Conservation (phyloP, 2,329 filamentous ascomycete species). For the Neobulgaria alba region DNA sequence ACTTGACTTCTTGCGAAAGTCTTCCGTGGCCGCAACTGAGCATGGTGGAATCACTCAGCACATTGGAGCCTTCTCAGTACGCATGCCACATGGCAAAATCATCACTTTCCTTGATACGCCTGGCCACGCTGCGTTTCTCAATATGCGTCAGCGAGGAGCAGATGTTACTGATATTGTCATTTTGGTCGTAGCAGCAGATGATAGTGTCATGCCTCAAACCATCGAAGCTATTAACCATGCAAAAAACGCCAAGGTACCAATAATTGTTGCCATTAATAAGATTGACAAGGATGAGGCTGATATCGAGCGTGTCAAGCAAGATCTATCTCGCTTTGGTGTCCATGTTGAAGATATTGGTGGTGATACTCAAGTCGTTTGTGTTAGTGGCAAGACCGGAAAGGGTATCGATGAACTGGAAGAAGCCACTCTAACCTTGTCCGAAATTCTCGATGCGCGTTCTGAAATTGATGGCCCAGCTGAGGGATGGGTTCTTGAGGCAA, state of each 20-base stretch:
- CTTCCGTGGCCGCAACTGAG: slow-evolving; percentile 82
- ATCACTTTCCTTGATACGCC: slow-evolving; percentile 98
- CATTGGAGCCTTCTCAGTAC: slow-evolving; percentile 93
- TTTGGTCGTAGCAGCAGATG: slow-evolving; percentile 90
- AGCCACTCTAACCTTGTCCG: slow-evolving; percentile 74
- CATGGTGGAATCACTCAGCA: slow-evolving; percentile 98
- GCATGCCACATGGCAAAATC: slow-evolving; percentile 73
- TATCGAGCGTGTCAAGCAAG: slow-evolving; percentile 76
- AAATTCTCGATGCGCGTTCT: slow-evolving; percentile 84
- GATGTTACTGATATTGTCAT: slow-evolving; percentile 96
- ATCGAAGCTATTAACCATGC: slow-evolving; percentile 95
- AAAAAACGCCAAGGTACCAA: slow-evolving; percentile 75
- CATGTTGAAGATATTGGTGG: slow-evolving; percentile 93
- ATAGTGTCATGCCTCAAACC: slow-evolving; percentile 95
- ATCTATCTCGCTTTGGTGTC: slow-evolving; percentile 73
- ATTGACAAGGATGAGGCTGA: slow-evolving; percentile 81
- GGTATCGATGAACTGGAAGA: slow-evolving; percentile 92
- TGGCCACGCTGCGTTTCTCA: slow-evolving; percentile 89
- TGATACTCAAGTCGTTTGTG: slow-evolving; percentile 83
- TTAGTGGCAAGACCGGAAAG: slow-evolving; percentile 87
- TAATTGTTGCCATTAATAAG: slow-evolving; percentile 98
- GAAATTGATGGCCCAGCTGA: slow-evolving; percentile 70
- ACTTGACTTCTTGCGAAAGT: slow-evolving; percentile 85
- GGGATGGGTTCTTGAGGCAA: slow-evolving; percentile 89
- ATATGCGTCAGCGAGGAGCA: slow-evolving; percentile 91